These are phyloP conservation scores for Metschnikowia gruessii DNA, from an alignment of 805 yeast genomes.

Conservation along the genomic window DNA sequence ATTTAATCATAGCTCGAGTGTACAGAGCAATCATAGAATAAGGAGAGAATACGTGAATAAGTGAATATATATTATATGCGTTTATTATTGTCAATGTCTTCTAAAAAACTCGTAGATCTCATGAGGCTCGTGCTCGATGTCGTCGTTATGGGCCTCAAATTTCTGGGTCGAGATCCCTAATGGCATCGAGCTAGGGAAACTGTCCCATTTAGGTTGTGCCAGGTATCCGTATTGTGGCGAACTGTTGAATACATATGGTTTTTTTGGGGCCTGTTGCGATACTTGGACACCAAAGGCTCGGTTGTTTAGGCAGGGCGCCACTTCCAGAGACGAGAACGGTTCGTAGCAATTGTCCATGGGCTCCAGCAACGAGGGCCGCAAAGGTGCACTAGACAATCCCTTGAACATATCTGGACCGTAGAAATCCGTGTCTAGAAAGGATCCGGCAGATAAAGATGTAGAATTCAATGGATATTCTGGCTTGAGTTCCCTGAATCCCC, in stretches of 20 bases:
- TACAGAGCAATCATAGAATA: neutral
- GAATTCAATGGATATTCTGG: neutral
- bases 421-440: neutral
- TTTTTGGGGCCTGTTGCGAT: constrained; percentile 3
- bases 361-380: neutral
- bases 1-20: neutral
- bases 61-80: too few species aligned
- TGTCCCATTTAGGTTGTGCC: constrained; percentile 8
- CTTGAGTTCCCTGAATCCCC: neutral
- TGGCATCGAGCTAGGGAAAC: neutral
- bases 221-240: neutral
- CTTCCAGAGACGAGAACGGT: constrained; percentile 3
- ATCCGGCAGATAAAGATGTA: neutral
- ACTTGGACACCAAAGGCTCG: constrained; percentile 10
- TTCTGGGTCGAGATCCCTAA: neutral
- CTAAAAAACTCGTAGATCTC: constrained; percentile 5
- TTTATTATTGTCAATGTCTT: neutral
- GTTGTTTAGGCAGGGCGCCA: constrained; percentile 2
- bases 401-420: constrained; percentile 2
- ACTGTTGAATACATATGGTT: constrained; percentile 1
- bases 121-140: constrained; percentile 5
- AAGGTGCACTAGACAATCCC: neutral
- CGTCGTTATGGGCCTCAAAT: constrained; percentile 4
- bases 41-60: too few species aligned
- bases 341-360: constrained; percentile 3